Base-by-base conservation (phyloP, 768 basidiomycete species). In the Rhodosporidiobolus sp. region DNA sequence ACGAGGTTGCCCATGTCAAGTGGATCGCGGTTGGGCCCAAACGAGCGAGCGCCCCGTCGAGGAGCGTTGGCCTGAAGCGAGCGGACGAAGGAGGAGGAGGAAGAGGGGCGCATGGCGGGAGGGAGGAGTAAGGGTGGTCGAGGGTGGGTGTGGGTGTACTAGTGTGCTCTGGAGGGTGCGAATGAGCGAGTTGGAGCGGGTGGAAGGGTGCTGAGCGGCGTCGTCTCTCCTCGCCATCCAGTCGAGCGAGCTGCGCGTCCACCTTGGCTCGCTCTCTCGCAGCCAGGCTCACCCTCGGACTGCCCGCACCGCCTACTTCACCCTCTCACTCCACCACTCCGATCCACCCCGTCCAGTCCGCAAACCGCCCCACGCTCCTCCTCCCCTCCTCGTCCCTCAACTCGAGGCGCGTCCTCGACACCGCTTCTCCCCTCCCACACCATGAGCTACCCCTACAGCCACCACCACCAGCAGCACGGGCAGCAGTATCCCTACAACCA, bases 1-100 rank as follows among this genome's bases (percentile, higher is more conserved):
- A 63, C 34, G 17, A 35, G 8, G 70, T 63, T 62, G 63, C 35
- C 53, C 24, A 72, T 59, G 62, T 76, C 74, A 48, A 72, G 50
- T 28, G 67, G 67, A 52, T 72, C 67, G 32, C 57, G 49, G n/a
- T 22, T 20, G 11, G 69, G 35, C 32, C n/a, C n/a, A 55, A 58
- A 63, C 2, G 69, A 28, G 32, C 46, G 63, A 1, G 62, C 38
- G 34, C 24, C 6, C 2, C 28, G 52, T 3, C 63, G 35, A 26
- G 56, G 43, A 10, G 64, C 70, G 20, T 24, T 24, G 26, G 7
- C 5, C 5, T 2, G 32, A 4, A 6, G 6, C 14, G 50, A 16
- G 62, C 12, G 26, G 46, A 28, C 24, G 55, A 38, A 30, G 54
- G 26, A n/a, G 28, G 11, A 17, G 17, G 55, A n/a, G 30, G 58